phyloP scores from a whole-genome alignment of 164 flowering plant genomes.

The Berberis thunbergii region DNA sequence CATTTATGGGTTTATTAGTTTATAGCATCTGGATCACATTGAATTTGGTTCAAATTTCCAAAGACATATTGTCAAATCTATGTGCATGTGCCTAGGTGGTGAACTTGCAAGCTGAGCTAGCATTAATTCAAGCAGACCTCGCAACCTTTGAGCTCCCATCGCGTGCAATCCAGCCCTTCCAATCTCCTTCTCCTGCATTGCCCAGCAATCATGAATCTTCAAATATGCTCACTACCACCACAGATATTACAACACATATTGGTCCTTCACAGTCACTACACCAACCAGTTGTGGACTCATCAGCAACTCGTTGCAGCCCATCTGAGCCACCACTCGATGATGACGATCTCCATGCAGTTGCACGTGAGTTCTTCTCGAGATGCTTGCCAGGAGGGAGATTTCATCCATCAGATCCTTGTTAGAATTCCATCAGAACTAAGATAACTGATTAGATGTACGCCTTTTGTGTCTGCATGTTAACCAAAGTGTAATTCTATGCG shows the following conservation, averaged over 20 bases:
- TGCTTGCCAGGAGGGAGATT: constrained; percentile 38
- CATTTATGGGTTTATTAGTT: too few relatives aligned
- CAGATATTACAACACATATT: constrained; percentile 40
- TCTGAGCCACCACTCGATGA: constrained; percentile 13
- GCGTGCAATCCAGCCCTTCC: constrained; percentile 25
- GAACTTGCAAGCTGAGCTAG: constrained; percentile 58
- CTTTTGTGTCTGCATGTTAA: too few relatives aligned
- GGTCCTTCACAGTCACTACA: constrained; percentile 25
- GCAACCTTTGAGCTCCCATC: constrained; percentile 51
- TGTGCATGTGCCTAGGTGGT: constrained; percentile 20
- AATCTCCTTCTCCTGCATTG: constrained; percentile 30
- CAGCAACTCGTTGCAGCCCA: constrained; percentile 14
- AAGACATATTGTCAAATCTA: too few relatives aligned
- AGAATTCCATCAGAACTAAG: too few relatives aligned
- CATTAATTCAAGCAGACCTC: constrained; percentile 63
- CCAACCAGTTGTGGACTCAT: constrained; percentile 15
- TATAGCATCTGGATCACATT: too few relatives aligned
- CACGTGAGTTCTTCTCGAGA: constrained; percentile 34
- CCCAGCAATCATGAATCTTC: constrained; percentile 19
- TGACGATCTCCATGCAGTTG: constrained; percentile 43
- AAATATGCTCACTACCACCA: constrained; percentile 9
- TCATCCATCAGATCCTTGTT: constrained; percentile 9
- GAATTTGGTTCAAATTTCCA: too few relatives aligned
- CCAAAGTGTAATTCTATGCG: too few relatives aligned
- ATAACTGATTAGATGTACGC: too few relatives aligned